Conservation (phyloP, 2,329 filamentous ascomycete species). For the Epicoccum nigrum region DNA sequence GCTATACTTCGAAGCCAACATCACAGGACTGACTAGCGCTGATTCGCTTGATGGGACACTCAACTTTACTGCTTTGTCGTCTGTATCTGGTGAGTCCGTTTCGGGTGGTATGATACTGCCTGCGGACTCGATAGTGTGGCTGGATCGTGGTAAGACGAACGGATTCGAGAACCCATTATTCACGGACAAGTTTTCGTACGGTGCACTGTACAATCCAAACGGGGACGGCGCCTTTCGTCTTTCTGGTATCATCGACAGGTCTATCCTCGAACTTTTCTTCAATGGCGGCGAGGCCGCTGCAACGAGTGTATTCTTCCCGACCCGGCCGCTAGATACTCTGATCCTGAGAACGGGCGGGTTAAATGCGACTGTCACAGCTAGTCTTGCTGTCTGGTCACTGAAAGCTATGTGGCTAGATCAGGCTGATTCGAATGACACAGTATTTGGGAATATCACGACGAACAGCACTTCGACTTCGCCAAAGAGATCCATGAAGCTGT, state of each 20-base stretch:
- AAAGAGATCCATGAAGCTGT: not conserved
- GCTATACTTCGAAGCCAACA: constrained; percentile 61
- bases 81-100: constrained; percentile 56
- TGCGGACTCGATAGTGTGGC: constrained; percentile 52
- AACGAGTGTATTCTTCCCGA: constrained; percentile 60
- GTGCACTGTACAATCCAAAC: constrained; percentile 30
- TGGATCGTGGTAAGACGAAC: constrained; percentile 57
- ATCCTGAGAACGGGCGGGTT: constrained; percentile 39
- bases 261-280: constrained; percentile 62
- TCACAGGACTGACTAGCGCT: constrained; percentile 51
- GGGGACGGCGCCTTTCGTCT: constrained; percentile 48
- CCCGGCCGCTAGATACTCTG: constrained; percentile 49
- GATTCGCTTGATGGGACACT: constrained; percentile 48
- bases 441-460: constrained; percentile 44
- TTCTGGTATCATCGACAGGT: constrained; percentile 60
- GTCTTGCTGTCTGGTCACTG: constrained; percentile 49
- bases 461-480: not conserved
- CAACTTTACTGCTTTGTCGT: constrained; percentile 61
- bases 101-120: constrained; percentile 56
- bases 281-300: constrained; percentile 58
- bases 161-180: constrained; percentile 63
- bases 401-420: constrained; percentile 47
- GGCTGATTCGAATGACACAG: constrained; percentile 37
- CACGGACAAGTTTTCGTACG: constrained; percentile 59
- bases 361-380: constrained; percentile 46